A percentile compares a stretch with the other conserved stretches of the same genome.
These are phyloP conservation scores for Bauhinia variegata DNA, from an alignment of 306 rosid genomes.

Conservation along the genomic window DNA sequence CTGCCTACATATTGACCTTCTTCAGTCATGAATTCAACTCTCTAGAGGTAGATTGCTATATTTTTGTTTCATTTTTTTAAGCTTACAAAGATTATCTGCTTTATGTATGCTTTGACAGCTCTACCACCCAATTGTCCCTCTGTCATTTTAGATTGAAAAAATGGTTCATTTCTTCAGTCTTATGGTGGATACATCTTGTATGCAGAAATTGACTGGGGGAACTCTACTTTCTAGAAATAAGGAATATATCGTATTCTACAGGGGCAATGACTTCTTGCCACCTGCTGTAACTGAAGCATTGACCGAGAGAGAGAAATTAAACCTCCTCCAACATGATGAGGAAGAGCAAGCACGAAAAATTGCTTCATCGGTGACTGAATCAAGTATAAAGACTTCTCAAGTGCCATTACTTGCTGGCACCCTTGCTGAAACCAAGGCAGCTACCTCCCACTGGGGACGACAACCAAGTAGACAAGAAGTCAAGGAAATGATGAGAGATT, in stretches of 20 bases:
- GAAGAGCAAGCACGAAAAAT: slow-evolving; percentile 73
- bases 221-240: slow-evolving; percentile 91
- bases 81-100: slow-evolving; percentile 14
- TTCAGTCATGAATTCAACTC: slow-evolving; percentile 16
- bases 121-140: background rate
- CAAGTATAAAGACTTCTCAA: slow-evolving; percentile 49
- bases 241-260: slow-evolving; percentile 78
- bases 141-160: slow-evolving; percentile 29
- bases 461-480: slow-evolving; percentile 60
- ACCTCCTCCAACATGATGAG: slow-evolving; percentile 68
- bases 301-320: slow-evolving; percentile 65
- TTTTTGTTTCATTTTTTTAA: slow-evolving; percentile 23
- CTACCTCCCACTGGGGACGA: slow-evolving; percentile 82
- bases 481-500: slow-evolving; percentile 71
- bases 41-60: slow-evolving; percentile 5
- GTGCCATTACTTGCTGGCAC: slow-evolving; percentile 77
- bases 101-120: slow-evolving; percentile 16
- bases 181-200: slow-evolving; percentile 40
- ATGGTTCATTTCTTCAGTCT: slow-evolving; percentile 30
- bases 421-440: slow-evolving; percentile 87
- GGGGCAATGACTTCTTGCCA: slow-evolving; percentile 94
- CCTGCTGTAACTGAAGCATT: slow-evolving; percentile 59
- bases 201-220: slow-evolving; percentile 90
- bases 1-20: slow-evolving; percentile 7
- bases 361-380: slow-evolving; percentile 48